These are phyloP conservation scores for Globisporangium middletonii DNA, from an alignment of 352 stramenopile species.

Conservation along the genomic window DNA sequence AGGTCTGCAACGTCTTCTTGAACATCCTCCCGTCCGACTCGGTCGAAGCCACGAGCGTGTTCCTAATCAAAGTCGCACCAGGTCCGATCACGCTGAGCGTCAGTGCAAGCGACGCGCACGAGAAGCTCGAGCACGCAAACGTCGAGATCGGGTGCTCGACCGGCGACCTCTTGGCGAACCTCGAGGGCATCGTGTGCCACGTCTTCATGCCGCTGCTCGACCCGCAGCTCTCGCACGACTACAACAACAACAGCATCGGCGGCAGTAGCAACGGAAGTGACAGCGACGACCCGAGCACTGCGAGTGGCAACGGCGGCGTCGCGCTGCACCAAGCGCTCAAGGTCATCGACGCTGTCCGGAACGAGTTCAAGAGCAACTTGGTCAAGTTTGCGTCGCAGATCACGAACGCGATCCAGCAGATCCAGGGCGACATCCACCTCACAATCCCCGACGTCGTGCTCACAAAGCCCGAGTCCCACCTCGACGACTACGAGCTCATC, in stretches of 20 bases:
- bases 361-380: constrained; percentile 88
- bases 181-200: constrained; percentile 84
- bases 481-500: constrained; percentile 85
- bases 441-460: constrained; percentile 90
- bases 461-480: constrained; percentile 77
- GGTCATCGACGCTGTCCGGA: constrained; percentile 77
- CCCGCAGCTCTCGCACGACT: constrained; percentile 42
- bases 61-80: constrained; percentile 68
- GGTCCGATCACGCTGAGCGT: constrained; percentile 42
- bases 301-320: constrained; percentile 1
- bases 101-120: constrained; percentile 19
- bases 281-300: not conserved
- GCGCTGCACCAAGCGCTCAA: constrained; percentile 53
- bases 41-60: constrained; percentile 58
- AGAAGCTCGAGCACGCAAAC: constrained; percentile 58
- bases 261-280: not conserved
- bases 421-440: constrained; percentile 92
- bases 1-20: constrained; percentile 59
- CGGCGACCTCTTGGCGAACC: constrained; percentile 75
- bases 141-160: constrained; percentile 87
- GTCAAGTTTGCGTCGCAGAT: constrained; percentile 93
- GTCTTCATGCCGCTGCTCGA: constrained; percentile 88
- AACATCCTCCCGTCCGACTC: constrained; percentile 60
- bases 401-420: constrained; percentile 90
- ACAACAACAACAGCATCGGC: constrained; percentile 9